Evolutionary conservation across 176 grass and related monocot genomes (phyloP).

Genomic region (Themeda triandra): DNA sequence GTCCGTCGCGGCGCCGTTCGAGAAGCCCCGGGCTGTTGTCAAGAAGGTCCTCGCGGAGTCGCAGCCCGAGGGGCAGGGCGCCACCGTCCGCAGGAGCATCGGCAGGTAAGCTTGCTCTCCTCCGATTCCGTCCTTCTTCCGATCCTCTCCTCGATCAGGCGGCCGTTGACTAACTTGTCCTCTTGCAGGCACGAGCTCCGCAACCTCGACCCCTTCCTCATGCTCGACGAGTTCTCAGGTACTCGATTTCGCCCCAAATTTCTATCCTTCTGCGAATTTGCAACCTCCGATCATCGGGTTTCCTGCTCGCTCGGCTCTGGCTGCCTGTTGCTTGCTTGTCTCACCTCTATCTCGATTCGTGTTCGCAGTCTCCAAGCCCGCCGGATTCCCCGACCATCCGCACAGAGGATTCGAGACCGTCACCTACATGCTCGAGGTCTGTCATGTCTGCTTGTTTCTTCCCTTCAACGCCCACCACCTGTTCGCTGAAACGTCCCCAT

Average conservation of each 20-base stretch:
- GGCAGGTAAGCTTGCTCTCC: constrained; percentile 34
- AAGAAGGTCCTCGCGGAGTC: constrained; percentile 67
- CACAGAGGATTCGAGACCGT: constrained; percentile 91
- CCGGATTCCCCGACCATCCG: constrained; percentile 74
- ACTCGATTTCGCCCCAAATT: neutral
- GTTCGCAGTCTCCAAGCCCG: constrained; percentile 54
- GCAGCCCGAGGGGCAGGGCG: constrained; percentile 72
- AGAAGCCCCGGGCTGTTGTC: constrained; percentile 56
- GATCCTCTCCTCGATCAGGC: neutral
- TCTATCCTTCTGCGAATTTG: neutral
- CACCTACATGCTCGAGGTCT: constrained; percentile 88
- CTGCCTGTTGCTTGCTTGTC: neutral
- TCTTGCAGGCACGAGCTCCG: constrained; percentile 54
- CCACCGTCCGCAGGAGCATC: constrained; percentile 80
- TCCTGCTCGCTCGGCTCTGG: neutral
- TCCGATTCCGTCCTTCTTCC: neutral
- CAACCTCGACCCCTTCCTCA: constrained; percentile 74
- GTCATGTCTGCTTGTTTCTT: neutral
- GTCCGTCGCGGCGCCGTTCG: neutral
- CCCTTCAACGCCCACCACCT: neutral
- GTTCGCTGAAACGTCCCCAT: constrained; percentile 35
- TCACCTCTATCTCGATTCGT: neutral
- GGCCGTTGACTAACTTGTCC: neutral
- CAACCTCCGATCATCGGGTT: neutral
- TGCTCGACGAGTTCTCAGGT: constrained; percentile 80